Base-by-base conservation (phyloP, 1,284 basidiomycete species). In the Agroathelia rolfsii region DNA sequence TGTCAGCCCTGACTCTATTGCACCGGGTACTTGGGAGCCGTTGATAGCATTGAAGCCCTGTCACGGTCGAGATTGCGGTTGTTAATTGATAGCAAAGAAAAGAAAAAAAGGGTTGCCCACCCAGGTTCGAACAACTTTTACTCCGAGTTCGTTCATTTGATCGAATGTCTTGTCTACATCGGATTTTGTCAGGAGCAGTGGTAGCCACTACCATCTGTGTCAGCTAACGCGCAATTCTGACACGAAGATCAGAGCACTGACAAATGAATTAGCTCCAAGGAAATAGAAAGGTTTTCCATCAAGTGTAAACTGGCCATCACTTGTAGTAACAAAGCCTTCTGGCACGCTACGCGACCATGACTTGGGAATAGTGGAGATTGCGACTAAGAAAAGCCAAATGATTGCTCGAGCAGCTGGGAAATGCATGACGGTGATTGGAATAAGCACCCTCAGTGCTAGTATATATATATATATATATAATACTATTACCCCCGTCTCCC, bases 111-210 rank as follows among this genome's bases (percentile, higher is more conserved):
- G 49, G 76, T 69, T 21, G 49, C 76, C 69, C 21, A 69, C 77
- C 77, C 79, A 82, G 4, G 72, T 63, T 22, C 78, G 66, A 12
- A 80, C 64, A 16, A 76, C 76, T 36, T 66, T 75, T 39, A 76
- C 62, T 2, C 75, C 74, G 3, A 62, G 56, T 7, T 60, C 56
- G 9, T 67, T 63, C 44, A 81, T 78, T 29, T 67, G 69, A 9
- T 60, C 57, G 24, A 82, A 56, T 1, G 72, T 75, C 32, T 54
- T 47, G 41, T 72, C 64, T 14, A 81, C 71, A 47, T 80, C 77
- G 28, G 69, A 46, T 14, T 71, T 58, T 14, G 59, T 62, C 36
- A 72, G 69, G 17, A 82, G 48, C 9, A 66, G 52, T 16, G 69
- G 57, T 17, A 82, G 47, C 79, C 78, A 82, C 58, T 63, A 20